These are phyloP conservation scores for Pichia eremophila DNA, from an alignment of 805 yeast species.

Conservation along the genomic window DNA sequence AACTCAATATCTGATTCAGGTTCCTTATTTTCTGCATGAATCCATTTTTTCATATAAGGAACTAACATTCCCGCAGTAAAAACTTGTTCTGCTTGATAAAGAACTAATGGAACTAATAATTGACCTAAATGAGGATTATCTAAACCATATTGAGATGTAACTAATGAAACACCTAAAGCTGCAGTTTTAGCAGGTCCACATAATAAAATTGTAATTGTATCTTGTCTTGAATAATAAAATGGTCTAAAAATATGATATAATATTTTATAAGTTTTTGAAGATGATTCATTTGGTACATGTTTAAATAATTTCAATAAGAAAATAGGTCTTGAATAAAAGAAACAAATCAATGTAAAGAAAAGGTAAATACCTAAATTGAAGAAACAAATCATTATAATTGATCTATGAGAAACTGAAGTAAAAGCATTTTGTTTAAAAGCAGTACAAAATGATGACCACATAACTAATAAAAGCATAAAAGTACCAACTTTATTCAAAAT, in stretches of 20 bases:
- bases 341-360: slow-evolving; percentile 63
- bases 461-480: slow-evolving; percentile 63
- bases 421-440: slow-evolving; percentile 82
- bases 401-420: slow-evolving; percentile 37
- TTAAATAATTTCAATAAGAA: slow-evolving; percentile 34
- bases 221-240: slow-evolving; percentile 60
- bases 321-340: slow-evolving; percentile 48
- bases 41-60: slow-evolving; percentile 62
- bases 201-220: slow-evolving; percentile 70
- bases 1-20: background rate
- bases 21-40: slow-evolving; percentile 21
- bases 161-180: slow-evolving; percentile 77
- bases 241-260: slow-evolving; percentile 43
- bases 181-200: slow-evolving; percentile 95
- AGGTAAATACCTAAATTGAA: slow-evolving; percentile 75
- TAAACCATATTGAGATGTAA: slow-evolving; percentile 56
- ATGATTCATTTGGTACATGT: slow-evolving; percentile 36
- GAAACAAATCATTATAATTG: slow-evolving; percentile 69
- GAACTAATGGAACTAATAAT: slow-evolving; percentile 69
- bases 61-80: slow-evolving; percentile 69
- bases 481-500: slow-evolving; percentile 66
- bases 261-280: slow-evolving; percentile 36
- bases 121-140: slow-evolving; percentile 54
- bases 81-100: slow-evolving; percentile 84
- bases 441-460: slow-evolving; percentile 60